These are phyloP conservation scores for Solioccasus polychromus DNA, from an alignment of 768 basidiomycete genomes.

Conservation along the genomic window DNA sequence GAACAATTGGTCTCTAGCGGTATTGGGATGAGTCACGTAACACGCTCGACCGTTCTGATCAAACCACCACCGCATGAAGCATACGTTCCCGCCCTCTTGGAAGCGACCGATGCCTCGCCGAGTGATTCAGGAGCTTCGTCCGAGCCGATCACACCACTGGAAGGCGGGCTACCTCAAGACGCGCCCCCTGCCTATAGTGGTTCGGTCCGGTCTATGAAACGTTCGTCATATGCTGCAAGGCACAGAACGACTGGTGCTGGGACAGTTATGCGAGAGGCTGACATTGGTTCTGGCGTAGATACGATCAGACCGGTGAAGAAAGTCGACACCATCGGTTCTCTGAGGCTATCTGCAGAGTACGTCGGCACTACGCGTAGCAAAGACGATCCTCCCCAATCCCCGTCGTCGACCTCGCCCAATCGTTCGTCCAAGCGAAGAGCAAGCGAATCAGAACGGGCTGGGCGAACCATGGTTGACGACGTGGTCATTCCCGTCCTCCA, in stretches of 20 bases:
- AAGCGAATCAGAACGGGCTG: constrained; percentile 65
- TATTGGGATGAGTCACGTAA: constrained; percentile 52
- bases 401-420: constrained; percentile 46
- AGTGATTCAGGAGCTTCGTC: constrained; percentile 42
- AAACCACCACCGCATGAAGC: constrained; percentile 41
- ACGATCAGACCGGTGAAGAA: constrained; percentile 95
- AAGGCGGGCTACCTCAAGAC: constrained; percentile 41
- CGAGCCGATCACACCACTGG: constrained; percentile 35
- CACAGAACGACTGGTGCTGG: constrained; percentile 60
- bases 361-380: constrained; percentile 65
- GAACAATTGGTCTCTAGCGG: constrained; percentile 40
- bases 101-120: constrained; percentile 33
- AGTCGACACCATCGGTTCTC: constrained; percentile 75
- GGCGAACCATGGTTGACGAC: constrained; percentile 71
- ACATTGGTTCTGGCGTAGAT: constrained; percentile 83
- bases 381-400: constrained; percentile 45
- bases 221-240: constrained; percentile 79
- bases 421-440: constrained; percentile 40
- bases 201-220: constrained; percentile 57
- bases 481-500: constrained; percentile 79
- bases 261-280: constrained; percentile 74
- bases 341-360: constrained; percentile 75
- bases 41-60: constrained; percentile 74
- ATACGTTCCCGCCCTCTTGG: constrained; percentile 40
- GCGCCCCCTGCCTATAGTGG: constrained; percentile 74